phyloP scores from a whole-genome alignment of 176 grass and related monocot genomes.

The Ensete ventricosum region DNA sequence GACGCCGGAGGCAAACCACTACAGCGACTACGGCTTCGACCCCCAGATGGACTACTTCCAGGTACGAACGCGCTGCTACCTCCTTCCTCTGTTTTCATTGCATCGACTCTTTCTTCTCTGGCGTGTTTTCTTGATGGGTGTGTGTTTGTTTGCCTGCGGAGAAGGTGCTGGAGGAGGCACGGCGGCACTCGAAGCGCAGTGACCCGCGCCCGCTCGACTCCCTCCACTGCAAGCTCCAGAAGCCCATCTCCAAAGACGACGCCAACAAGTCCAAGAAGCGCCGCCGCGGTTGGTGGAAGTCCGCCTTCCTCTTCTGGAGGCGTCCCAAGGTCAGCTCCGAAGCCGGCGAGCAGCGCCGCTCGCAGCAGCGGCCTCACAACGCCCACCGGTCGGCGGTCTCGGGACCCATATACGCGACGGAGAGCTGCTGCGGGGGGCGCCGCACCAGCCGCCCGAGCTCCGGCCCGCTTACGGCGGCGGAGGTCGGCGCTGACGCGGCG shows the following conservation, averaged over 20 bases:
- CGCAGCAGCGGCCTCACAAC: not conserved
- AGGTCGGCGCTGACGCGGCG: slow-evolving; percentile 25
- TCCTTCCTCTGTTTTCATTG: no score
- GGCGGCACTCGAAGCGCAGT: slow-evolving; percentile 2
- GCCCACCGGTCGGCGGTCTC: not conserved
- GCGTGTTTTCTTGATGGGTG: not conserved
- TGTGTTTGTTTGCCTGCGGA: not conserved
- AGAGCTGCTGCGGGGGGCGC: slow-evolving; percentile 4
- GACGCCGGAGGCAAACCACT: slow-evolving; percentile 21
- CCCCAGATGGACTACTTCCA: slow-evolving; percentile 29
- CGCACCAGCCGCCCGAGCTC: slow-evolving; percentile 24
- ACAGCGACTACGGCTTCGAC: slow-evolving; percentile 53
- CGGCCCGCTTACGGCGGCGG: slow-evolving; percentile 28
- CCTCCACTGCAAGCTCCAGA: slow-evolving; percentile 45
- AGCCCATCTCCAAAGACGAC: slow-evolving; percentile 35
- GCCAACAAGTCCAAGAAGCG: slow-evolving; percentile 23
- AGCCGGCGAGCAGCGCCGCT: not conserved
- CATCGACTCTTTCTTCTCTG: not conserved
- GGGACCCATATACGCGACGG: not conserved
- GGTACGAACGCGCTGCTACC: not conserved
- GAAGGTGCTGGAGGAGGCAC: slow-evolving; percentile 18
- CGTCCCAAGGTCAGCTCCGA: slow-evolving; percentile 4
- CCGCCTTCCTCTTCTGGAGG: slow-evolving; percentile 39
- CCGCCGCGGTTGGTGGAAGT: slow-evolving; percentile 37
- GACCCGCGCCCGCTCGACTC: slow-evolving; percentile 19